phyloP scores from a whole-genome alignment of 495 filamentous ascomycete species.

The Xylaria scruposa region DNA sequence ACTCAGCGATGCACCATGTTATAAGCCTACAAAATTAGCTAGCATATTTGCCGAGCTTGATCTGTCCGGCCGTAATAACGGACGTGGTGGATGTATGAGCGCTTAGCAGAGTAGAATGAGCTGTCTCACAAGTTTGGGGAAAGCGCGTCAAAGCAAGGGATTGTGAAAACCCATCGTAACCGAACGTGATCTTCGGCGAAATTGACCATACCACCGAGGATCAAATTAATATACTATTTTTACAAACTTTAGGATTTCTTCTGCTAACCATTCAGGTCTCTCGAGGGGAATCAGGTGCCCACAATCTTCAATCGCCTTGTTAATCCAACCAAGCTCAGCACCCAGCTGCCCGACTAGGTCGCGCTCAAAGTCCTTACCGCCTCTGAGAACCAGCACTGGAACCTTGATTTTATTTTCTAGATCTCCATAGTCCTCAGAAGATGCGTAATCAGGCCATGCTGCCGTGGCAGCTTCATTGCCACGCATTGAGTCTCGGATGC shows the following conservation, averaged over 20 bases:
- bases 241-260: neutral
- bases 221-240: neutral
- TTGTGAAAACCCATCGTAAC: neutral
- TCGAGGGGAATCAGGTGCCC: conserved; percentile 22
- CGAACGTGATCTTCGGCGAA: too few relatives aligned
- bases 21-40: neutral
- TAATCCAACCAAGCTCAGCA: neutral
- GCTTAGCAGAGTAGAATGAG: neutral
- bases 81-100: neutral
- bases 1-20: neutral
- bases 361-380: conserved; percentile 12
- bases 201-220: neutral
- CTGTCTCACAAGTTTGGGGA: neutral
- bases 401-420: neutral
- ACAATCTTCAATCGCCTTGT: conserved; percentile 8
- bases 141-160: neutral
- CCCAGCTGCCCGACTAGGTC: neutral
- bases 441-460: conserved; percentile 16
- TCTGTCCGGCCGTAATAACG: neutral
- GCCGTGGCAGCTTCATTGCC: conserved; percentile 13
- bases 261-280: neutral
- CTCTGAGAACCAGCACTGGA: conserved; percentile 15
- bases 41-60: neutral
- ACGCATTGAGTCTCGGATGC: conserved; percentile 13
- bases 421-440: neutral